Evolutionary conservation across 352 stramenopile species (phyloP), one percentile per base, ranked within the genome.

Genomic region (Phytophthora sp.): DNA sequence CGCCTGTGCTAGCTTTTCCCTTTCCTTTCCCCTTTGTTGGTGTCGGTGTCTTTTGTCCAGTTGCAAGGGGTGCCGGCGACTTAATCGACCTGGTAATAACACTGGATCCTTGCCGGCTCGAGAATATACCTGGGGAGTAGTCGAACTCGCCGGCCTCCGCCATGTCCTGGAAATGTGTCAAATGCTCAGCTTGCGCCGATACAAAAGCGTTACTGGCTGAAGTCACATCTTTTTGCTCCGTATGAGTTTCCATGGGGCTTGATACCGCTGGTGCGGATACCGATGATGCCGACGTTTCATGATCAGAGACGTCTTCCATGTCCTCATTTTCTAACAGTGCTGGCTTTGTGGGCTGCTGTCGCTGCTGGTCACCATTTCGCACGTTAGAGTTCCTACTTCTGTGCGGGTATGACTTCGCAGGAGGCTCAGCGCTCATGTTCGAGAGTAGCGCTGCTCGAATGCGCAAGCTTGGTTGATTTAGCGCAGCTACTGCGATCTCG

Each of bases 81-180:
- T 70, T 46, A 43, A 53, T 51, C 17, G 63, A 68, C 53, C 53
- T 69, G 11, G 56, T 67, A 15, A 59, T 73, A 10, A 72, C 55
- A 38, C 62, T 66, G 15, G 72, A 74, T 7, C 73, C 77, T 54
- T 82, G 82, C 15, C 69, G 79, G 27, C 76, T 80, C 12, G 84
- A 93, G 52, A 77, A 91, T 39, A 91, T 89, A 11, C 82, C 84
- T 15, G 84, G 84, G 18, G 72, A 82, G 52, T 93, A 93, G 30
- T 73, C 54, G 37, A 76, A 69, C 18, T 54, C 50, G 4, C 52
- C 55, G 43, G 54, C 27, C 21, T 62, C 56, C 3, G 54, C 30
- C 31, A 71, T 56, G 38, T 74, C 60, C 24, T 77, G 59, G 21
- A 61, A 62, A 52, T 71, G 61, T 54, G 56, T 56, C 37, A 54